phyloP scores from a whole-genome alignment of 2,329 filamentous ascomycete species.

The Cadophora malorum region DNA sequence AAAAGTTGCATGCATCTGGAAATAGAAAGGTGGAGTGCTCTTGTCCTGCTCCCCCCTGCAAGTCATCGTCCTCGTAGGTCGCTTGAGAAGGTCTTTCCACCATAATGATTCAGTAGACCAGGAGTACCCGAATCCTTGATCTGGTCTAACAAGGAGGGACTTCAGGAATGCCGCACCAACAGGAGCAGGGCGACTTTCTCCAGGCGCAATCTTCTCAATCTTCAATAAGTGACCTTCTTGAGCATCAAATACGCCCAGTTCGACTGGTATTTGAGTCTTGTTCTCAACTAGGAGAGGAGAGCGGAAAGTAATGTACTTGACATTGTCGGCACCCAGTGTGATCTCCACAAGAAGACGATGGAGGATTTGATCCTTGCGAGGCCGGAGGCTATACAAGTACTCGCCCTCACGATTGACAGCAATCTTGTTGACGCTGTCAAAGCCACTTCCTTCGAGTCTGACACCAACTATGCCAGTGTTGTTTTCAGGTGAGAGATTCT shows the following conservation, averaged over 20 bases:
- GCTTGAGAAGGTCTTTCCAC: slow-evolving; percentile 89
- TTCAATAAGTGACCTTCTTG: slow-evolving; percentile 90
- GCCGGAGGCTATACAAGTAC: slow-evolving; percentile 84
- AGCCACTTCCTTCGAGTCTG: slow-evolving; percentile 89
- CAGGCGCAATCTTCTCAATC: slow-evolving; percentile 96
- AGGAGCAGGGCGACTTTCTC: slow-evolving; percentile 86
- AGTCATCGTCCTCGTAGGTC: slow-evolving; percentile 84
- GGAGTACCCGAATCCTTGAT: slow-evolving; percentile 94
- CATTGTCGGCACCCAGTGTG: slow-evolving; percentile 88
- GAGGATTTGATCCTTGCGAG: slow-evolving; percentile 82
- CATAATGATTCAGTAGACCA: slow-evolving; percentile 91
- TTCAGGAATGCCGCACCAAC: slow-evolving; percentile 93
- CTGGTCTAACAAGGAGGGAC: slow-evolving; percentile 84
- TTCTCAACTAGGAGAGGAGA: slow-evolving; percentile 94
- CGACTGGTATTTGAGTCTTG: slow-evolving; percentile 93
- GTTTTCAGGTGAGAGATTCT: slow-evolving; percentile 85
- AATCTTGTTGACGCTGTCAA: slow-evolving; percentile 88
- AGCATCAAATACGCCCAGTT: slow-evolving; percentile 88
- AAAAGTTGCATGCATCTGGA: slow-evolving; percentile 88
- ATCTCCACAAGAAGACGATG: slow-evolving; percentile 94
- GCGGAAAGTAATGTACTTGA: slow-evolving; percentile 96
- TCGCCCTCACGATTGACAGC: slow-evolving; percentile 95
- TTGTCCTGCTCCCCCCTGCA: slow-evolving; percentile 88
- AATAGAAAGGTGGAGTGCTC: slow-evolving; percentile 84
- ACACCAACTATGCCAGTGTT: slow-evolving; percentile 81